phyloP scores from a whole-genome alignment of 148 eudicot species.

The Silene latifolia region DNA sequence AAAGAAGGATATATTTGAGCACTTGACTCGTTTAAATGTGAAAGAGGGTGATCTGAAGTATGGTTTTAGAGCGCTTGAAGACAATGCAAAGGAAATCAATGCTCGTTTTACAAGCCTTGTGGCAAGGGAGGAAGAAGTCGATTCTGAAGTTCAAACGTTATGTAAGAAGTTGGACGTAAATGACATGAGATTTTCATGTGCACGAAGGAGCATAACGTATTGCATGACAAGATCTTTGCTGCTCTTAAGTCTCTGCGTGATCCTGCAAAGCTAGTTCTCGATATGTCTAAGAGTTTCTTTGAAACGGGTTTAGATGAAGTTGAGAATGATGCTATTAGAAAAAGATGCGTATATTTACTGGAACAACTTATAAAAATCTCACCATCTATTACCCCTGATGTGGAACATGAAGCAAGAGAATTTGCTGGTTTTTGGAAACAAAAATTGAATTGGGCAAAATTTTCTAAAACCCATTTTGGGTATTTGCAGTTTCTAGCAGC shows the following conservation, averaged over 20 bases:
- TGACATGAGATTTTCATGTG: no score
- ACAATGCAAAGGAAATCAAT: slow-evolving; percentile 11
- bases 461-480: slow-evolving; percentile 6
- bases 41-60: neutral
- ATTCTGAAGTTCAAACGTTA: no score
- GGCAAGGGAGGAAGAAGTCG: slow-evolving; percentile 6
- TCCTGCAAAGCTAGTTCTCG: slow-evolving; percentile 40
- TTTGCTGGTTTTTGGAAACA: slow-evolving; percentile 15
- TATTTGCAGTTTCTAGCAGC: slow-evolving; percentile 16
- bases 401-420: slow-evolving; percentile 16
- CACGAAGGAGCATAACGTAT: neutral
- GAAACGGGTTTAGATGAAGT: slow-evolving; percentile 1
- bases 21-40: neutral
- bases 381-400: slow-evolving; percentile 18
- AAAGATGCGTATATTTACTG: no score
- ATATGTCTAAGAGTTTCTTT: slow-evolving; percentile 24
- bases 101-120: neutral
- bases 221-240: slow-evolving; percentile 14
- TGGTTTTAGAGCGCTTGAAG: neutral
- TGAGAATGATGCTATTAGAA: no score
- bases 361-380: no score
- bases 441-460: neutral
- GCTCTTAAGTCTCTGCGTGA: slow-evolving; percentile 24
- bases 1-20: slow-evolving; percentile 13
- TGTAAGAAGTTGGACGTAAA: no score